Evolutionary conservation across 805 yeast genomes (phyloP), one percentile per base, ranked within the genome.

Genomic region (Saccharomycopsis sp.): DNA sequence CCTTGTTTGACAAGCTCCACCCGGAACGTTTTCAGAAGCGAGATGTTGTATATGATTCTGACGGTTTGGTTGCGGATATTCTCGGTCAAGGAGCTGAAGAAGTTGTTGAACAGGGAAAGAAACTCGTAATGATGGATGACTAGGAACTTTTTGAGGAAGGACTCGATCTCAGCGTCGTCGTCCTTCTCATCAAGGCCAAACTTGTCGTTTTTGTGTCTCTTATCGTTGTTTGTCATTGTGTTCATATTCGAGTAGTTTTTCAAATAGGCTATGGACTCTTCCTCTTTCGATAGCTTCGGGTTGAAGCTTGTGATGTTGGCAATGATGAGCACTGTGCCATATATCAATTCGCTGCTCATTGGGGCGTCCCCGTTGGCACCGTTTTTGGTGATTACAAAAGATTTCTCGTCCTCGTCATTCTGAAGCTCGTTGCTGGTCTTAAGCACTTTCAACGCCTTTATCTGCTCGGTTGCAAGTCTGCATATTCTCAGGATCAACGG

Each of bases 1-100:
- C 83, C 83, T 62, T 79, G 81, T 52, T 74, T 70, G 8, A 76
- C 77, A 3, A 79, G 62, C n/a, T 70, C 75, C 9, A 69, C 66
- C 24, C 76, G 69, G 1, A 65, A 64, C 0, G 41, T 46, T 29
- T 65, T 65, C 21, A 64, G 65, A 2, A 58, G 47, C 1, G 79
- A 64, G 1, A 79, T 62, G 64, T 73, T 72, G 58, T 67, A 65
- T 8, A 80, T 60, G 0, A 79, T 66, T 24, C 60, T 62, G 2
- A 79, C 66, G 2, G 72, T 57, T 58, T 70, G 71, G 23, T 65
- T 64, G 44, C 65, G 66, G 34, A 66, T 60, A 48, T 70, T 67
- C 12, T 34, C 53, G 0, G 71, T 66, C 0, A 61, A 18, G 14
- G 34, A 9, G 21, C 52, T 44, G 29, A 57, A 56, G 1, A 63